Evolutionary conservation across 2,329 filamentous ascomycete genomes (phyloP), one percentile per base, ranked within the genome.

Genomic region (Aspergillus alliaceus): DNA sequence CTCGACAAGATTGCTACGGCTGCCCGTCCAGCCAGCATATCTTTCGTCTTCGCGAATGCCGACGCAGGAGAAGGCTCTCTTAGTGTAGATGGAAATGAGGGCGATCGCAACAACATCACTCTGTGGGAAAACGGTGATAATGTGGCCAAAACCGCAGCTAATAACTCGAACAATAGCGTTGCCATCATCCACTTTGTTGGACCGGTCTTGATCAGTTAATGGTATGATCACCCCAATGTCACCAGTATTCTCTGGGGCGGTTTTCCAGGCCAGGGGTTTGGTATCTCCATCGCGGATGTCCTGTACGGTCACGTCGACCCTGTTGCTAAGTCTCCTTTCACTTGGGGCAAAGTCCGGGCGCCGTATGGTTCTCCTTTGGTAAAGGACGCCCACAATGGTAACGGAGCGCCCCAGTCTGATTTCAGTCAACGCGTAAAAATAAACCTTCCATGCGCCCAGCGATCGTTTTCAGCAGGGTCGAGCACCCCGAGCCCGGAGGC

Each of bases 31-130:
- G 79, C 80, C n/a, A 72, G 77, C 51, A 79, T 82, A 24, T 78
- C 83, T 22, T 83, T 99, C 40, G 92, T 97, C 11, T 98, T 98
- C 66, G 93, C 90, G 68, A 96, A 96, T 64, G 87, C 92, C 15
- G 83, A 93, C 70, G 85, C 89, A 3, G 93, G 93, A 53, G 95
- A 98, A 76, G 92, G 91, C 5, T 97, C 85, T 77, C 91, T 98
- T 68, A 82, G 77, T 27, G 84, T 96, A 1, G 93, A 93, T 61
- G 89, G 86, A 53, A 97, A 97, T 72, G 79, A 82, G 58, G 95
- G 95, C 57, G 93, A 98, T 73, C 88, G 95, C 53, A 92, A 93
- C 69, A 97, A 99, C 76, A 81, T 99, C 37, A 96, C 92, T 0
- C 80, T 96, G 0, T 98, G 93, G 93, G 82, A 88, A 59, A 83